Conservation (phyloP, 306 rosid species). For the Urtica urens region DNA sequence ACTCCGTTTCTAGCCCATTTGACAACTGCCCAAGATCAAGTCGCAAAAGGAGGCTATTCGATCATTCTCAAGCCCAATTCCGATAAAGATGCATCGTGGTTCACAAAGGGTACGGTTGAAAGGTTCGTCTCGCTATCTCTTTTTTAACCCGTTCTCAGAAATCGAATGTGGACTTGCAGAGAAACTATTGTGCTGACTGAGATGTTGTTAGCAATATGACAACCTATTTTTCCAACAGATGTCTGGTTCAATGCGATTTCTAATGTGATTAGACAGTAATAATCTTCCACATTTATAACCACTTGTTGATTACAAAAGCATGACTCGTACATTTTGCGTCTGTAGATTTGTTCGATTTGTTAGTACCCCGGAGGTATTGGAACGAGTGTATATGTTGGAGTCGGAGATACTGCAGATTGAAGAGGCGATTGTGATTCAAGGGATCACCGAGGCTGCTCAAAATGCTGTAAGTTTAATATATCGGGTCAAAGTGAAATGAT, state of each 20-base stretch:
- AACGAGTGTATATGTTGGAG: constrained; percentile 74
- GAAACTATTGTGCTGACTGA: too few species aligned
- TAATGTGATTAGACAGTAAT: too few species aligned
- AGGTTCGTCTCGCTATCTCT: constrained; percentile 41
- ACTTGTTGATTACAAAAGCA: constrained; percentile 19
- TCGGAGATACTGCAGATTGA: constrained; percentile 88
- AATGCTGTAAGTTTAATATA: constrained; percentile 41
- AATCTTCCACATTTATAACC: too few species aligned
- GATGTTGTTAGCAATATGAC: too few species aligned
- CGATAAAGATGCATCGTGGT: constrained; percentile 48
- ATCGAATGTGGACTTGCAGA: too few species aligned
- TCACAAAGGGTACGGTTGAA: constrained; percentile 73
- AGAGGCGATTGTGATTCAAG: constrained; percentile 89
- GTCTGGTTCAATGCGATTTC: too few species aligned
- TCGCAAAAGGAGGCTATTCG: constrained; percentile 93
- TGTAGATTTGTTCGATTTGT: constrained; percentile 95
- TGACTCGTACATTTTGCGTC: constrained; percentile 12
- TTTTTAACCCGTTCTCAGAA: not conserved
- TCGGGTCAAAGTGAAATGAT: not conserved
- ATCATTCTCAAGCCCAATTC: constrained; percentile 75
- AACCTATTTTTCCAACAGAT: too few species aligned
- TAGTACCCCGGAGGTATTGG: constrained; percentile 88
- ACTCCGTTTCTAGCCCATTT: constrained; percentile 83
- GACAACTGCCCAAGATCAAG: constrained; percentile 91
- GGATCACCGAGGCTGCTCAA: constrained; percentile 49